Base-by-base conservation (phyloP, 129 eudicot genomes). In the Logfia minima region DNA sequence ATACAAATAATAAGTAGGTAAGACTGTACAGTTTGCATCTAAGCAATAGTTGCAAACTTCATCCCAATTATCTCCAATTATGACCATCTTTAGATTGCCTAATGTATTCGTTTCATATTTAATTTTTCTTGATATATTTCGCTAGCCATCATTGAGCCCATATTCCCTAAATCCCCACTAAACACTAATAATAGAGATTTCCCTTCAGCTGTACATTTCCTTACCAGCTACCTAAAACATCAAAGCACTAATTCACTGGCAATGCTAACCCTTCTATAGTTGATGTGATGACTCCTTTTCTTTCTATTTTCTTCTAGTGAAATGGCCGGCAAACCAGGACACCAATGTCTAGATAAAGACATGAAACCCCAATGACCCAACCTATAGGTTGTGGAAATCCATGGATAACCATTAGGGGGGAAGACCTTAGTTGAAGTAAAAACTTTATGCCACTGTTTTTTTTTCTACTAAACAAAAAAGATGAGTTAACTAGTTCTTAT, bases 161-260 rank as follows among this genome's bases (percentile, higher is more conserved):
- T 55, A 53, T 53, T 23, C 68, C 37, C 14, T 66, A 66, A 8
- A 51, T 32, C 16, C n/a, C 51, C 23, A 67, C 22, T 34, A 53
- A 66, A 77, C 19, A 77, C 22, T 59, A 68, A 5, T 56, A 68
- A 53, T 35, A 77, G 17, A 51, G 60, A 68, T 69, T 14, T 4
- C 31, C 43, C 59, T 67, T 28, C 56, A 56, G 19, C 18, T 31
- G 58, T 68, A 24, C 59, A 56, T 56, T 37, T 58, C 37, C 75
- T 68, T 35, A 75, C 75, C 75, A 77, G 66, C 70, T 61, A 55
- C 43, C 60, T 56, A 77, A 32, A 68, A 68, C 28, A 41, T 59
- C 73, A 66, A 76, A 9, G 18, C 61, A 48, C 35, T 39, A 35
- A 21, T 68, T 21, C 56, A 19, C n/a, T 19, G 68, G 35, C 55